A percentile compares a stretch with the other conserved stretches of the same genome.
phyloP scores from a whole-genome alignment of 1,284 basidiomycete genomes.

The Mycena sp. region DNA sequence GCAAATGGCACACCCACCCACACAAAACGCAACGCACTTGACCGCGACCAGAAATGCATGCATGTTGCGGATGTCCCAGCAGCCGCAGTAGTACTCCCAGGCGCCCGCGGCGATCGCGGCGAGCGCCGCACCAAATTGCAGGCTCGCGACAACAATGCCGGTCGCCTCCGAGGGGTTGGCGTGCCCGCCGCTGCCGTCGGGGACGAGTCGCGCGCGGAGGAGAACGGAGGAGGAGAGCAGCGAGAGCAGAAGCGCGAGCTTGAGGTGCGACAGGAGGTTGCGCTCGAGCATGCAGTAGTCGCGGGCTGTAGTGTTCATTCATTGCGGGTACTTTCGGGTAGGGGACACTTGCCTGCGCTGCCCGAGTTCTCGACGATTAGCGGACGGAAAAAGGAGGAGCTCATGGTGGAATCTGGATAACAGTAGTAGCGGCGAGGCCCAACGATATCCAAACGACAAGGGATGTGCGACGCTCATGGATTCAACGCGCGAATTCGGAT shows the following conservation, averaged over 20 bases:
- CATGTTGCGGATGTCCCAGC: slow-evolving; percentile 61
- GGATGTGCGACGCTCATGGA: background rate
- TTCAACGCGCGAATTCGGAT: background rate
- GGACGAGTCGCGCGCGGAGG: slow-evolving; percentile 64
- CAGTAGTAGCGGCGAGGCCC: too few relatives aligned
- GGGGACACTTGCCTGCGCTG: slow-evolving; percentile 34
- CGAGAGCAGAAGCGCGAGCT: slow-evolving; percentile 69
- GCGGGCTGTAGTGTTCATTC: slow-evolving; percentile 50
- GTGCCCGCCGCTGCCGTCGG: slow-evolving; percentile 50
- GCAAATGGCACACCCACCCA: background rate
- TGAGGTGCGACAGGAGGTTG: slow-evolving; percentile 73
- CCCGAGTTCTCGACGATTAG: slow-evolving; percentile 53
- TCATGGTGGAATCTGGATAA: background rate
- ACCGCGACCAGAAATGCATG: slow-evolving; percentile 66
- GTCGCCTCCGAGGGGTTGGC: slow-evolving; percentile 28
- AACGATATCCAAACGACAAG: too few relatives aligned
- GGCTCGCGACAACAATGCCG: slow-evolving; percentile 50
- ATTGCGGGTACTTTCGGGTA: background rate
- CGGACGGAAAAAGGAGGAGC: background rate
- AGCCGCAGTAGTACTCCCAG: slow-evolving; percentile 72
- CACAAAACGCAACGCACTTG: slow-evolving; percentile 55
- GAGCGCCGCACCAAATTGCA: slow-evolving; percentile 61
- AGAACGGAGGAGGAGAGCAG: slow-evolving; percentile 71
- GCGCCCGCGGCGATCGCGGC: slow-evolving; percentile 63
- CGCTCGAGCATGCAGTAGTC: slow-evolving; percentile 82